phyloP scores from a whole-genome alignment of 2,329 filamentous ascomycete species.

The Domatiomyces catenatus region DNA sequence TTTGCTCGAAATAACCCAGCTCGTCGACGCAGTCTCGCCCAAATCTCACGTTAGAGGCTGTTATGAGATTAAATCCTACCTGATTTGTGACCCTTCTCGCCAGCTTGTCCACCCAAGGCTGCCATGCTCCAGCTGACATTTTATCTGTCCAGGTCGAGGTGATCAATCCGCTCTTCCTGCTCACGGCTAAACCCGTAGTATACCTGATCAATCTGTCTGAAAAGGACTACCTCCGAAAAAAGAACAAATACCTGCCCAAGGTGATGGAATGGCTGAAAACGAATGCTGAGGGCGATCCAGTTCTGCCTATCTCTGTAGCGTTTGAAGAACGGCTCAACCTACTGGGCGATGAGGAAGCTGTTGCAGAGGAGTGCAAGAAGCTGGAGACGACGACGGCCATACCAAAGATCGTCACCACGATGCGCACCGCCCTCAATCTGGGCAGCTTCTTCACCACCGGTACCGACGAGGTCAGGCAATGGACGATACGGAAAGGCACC shows the following conservation, averaged over 20 bases:
- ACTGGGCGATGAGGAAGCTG: conserved; percentile 63
- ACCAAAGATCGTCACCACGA: conserved; percentile 79
- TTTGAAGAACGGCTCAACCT: conserved; percentile 84
- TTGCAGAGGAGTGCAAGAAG: conserved; percentile 72
- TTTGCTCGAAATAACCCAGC: conserved; percentile 97
- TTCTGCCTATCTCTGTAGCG: conserved; percentile 82
- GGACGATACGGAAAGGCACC: conserved; percentile 89
- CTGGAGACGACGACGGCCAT: conserved; percentile 75
- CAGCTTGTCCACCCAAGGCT: conserved; percentile 4
- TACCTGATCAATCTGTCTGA: conserved; percentile 95
- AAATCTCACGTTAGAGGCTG: conserved; percentile 57
- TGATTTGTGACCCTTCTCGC: conserved; percentile 35
- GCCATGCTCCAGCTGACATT: conserved; percentile 7
- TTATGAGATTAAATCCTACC: conserved; percentile 72
- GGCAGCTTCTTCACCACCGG: conserved; percentile 96
- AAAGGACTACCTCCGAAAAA: conserved; percentile 92
- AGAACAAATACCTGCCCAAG: conserved; percentile 96
- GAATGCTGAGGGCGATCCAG: conserved; percentile 70
- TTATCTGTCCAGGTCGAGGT: conserved; percentile 58
- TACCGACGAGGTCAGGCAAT: conserved; percentile 90
- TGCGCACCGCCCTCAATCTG: conserved; percentile 82
- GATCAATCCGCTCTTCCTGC: conserved; percentile 90
- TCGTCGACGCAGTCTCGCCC: conserved; percentile 74
- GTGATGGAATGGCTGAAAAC: conserved; percentile 92
- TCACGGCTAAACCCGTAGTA: conserved; percentile 92